These are phyloP conservation scores for Beauveria caledonica DNA, from an alignment of 2,329 filamentous ascomycete species.

Conservation along the genomic window DNA sequence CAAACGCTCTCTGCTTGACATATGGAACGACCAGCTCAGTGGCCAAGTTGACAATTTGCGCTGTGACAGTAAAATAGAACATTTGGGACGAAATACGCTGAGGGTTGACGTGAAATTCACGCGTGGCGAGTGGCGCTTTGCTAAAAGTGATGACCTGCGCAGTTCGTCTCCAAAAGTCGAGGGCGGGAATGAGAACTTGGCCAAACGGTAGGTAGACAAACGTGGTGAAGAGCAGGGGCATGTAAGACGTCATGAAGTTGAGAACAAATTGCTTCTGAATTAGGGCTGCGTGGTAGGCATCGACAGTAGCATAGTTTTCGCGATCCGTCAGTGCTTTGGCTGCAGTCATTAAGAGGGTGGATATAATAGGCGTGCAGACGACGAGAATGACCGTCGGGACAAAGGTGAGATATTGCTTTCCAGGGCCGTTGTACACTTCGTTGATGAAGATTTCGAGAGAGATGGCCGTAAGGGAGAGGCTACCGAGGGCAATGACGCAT, in stretches of 20 bases:
- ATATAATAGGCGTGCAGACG: slow-evolving; percentile 69
- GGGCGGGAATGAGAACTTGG: slow-evolving; percentile 70
- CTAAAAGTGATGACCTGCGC: slow-evolving; percentile 69
- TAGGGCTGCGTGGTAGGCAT: slow-evolving; percentile 71
- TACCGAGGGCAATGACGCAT: slow-evolving; percentile 64
- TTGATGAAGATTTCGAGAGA: slow-evolving; percentile 93
- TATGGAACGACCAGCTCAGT: slow-evolving; percentile 82
- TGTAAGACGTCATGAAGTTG: slow-evolving; percentile 94
- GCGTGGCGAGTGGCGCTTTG: slow-evolving; percentile 59
- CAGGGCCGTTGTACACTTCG: slow-evolving; percentile 82
- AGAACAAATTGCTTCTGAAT: slow-evolving; percentile 91
- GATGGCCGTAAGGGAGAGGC: slow-evolving; percentile 79
- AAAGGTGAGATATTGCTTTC: slow-evolving; percentile 78
- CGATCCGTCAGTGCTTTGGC: slow-evolving; percentile 70
- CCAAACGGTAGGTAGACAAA: slow-evolving; percentile 95
- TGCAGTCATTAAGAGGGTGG: slow-evolving; percentile 63
- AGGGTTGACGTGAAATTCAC: slow-evolving; percentile 73
- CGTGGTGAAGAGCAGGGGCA: slow-evolving; percentile 83
- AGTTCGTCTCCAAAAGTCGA: slow-evolving; percentile 70
- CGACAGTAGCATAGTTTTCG: slow-evolving; percentile 89
- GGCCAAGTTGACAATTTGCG: slow-evolving; percentile 79
- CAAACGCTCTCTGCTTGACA: slow-evolving; percentile 67
- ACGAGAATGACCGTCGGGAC: slow-evolving; percentile 85
- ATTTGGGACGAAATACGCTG: slow-evolving; percentile 80
- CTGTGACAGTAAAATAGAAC: slow-evolving; percentile 92